Percentiles rank a stretch among this genome's conserved stretches.
These are phyloP conservation scores for Aureobasidium namibiae DNA, from an alignment of 2,329 filamentous ascomycete species.

Conservation along the genomic window DNA sequence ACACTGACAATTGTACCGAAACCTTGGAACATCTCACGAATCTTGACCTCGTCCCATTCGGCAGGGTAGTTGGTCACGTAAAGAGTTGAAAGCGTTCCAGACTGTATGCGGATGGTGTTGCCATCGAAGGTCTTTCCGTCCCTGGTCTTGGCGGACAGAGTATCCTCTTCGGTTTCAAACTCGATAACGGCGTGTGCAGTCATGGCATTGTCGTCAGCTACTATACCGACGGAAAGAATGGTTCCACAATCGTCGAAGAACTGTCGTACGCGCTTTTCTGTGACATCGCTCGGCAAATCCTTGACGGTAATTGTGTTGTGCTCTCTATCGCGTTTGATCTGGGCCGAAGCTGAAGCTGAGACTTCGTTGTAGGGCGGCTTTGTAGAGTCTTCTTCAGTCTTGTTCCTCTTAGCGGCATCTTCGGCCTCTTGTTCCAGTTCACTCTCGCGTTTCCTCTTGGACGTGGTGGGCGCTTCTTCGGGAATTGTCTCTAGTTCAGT, in stretches of 20 bases:
- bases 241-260: conserved; percentile 89
- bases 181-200: conserved; percentile 71
- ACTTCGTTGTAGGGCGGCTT: conserved; percentile 24
- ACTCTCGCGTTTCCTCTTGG: conserved; percentile 69
- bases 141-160: conserved; percentile 68
- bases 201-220: conserved; percentile 53
- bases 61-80: conserved; percentile 89
- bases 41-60: conserved; percentile 60
- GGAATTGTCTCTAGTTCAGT: conserved; percentile 26
- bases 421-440: conserved; percentile 44
- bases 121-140: conserved; percentile 73
- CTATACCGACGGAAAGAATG: conserved; percentile 67
- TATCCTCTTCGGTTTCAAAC: conserved; percentile 73
- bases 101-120: conserved; percentile 61
- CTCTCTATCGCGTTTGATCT: conserved; percentile 74
- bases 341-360: conserved; percentile 26
- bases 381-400: conserved; percentile 32
- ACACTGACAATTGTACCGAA: conserved; percentile 79
- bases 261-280: conserved; percentile 67
- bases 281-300: conserved; percentile 62
- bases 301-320: conserved; percentile 77
- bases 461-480: conserved; percentile 22
- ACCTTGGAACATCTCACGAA: conserved; percentile 59
- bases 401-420: conserved; percentile 60
- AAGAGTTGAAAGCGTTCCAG: conserved; percentile 71